Percentiles rank a stretch among this genome's conserved stretches.
These are phyloP conservation scores for Terana coerulea DNA, from an alignment of 768 basidiomycete species.

Conservation along the genomic window DNA sequence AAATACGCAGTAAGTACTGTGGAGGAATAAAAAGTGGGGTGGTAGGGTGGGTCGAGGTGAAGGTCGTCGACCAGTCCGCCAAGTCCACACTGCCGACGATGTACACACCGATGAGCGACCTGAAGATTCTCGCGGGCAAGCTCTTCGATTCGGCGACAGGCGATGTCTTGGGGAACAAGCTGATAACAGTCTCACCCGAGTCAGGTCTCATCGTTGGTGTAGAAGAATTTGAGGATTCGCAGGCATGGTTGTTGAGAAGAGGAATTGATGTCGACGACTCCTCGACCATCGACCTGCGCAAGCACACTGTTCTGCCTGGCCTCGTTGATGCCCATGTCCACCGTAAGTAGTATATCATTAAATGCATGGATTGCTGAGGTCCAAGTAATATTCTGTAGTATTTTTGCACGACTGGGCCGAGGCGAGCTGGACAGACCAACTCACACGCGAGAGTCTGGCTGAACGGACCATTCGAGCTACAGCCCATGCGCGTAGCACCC, in stretches of 20 bases:
- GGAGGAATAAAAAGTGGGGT: no score
- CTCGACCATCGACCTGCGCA: conserved; percentile 39
- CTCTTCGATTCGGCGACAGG: conserved; percentile 47
- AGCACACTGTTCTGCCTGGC: conserved; percentile 49
- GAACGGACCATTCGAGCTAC: conserved; percentile 62
- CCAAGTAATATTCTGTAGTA: conserved; percentile 31
- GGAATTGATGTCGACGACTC: conserved; percentile 9
- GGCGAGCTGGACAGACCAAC: conserved; percentile 58
- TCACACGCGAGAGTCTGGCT: conserved; percentile 51
- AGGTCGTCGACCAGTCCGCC: background rate
- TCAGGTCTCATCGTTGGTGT: conserved; percentile 50
- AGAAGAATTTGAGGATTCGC: conserved; percentile 4
- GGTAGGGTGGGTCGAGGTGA: no score
- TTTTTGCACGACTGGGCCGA: conserved; percentile 61
- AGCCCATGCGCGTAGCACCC: conserved; percentile 51
- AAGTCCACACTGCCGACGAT: background rate
- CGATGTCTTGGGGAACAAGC: conserved; percentile 38
- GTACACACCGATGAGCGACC: background rate
- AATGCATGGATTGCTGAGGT: background rate
- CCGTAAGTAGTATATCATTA: conserved; percentile 29
- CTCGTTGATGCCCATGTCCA: conserved; percentile 58
- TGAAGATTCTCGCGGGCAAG: conserved; percentile 39
- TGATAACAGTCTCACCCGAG: conserved; percentile 43
- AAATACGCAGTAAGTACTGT: background rate
- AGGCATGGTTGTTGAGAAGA: background rate